These are phyloP conservation scores for Eragrostis nindensis DNA, from an alignment of 176 grass and related monocot genomes.

Conservation along the genomic window DNA sequence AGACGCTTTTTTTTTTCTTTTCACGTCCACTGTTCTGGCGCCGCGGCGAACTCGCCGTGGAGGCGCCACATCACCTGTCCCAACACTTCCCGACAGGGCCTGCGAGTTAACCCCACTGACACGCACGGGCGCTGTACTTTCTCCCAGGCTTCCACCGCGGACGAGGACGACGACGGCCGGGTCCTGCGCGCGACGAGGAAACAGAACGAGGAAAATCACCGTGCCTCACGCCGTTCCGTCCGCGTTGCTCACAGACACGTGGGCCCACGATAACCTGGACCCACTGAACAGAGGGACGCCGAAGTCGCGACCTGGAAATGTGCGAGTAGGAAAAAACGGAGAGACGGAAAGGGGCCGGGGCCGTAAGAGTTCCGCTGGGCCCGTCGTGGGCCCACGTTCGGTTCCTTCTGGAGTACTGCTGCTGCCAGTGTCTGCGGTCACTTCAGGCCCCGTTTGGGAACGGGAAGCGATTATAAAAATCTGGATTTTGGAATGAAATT, in stretches of 20 bases:
- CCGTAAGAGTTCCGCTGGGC: slow-evolving; percentile 23
- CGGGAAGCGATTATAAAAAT: too few species aligned
- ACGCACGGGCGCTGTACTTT: not conserved
- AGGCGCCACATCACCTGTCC: too few species aligned
- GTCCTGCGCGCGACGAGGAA: not conserved
- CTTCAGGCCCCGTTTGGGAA: too few species aligned
- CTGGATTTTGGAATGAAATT: too few species aligned
- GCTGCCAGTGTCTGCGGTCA: not conserved
- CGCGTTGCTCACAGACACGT: not conserved
- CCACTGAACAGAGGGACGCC: not conserved
- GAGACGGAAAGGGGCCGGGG: not conserved
- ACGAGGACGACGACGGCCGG: slow-evolving; percentile 16
- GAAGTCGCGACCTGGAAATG: not conserved
- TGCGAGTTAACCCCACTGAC: slow-evolving; percentile 25
- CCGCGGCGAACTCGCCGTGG: not conserved
- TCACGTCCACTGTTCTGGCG: too few species aligned
- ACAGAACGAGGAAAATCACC: not conserved
- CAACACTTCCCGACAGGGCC: not conserved
- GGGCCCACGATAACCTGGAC: not conserved
- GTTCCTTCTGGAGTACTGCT: slow-evolving; percentile 7
- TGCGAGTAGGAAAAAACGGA: not conserved
- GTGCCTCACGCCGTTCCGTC: not conserved
- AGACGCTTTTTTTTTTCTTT: too few species aligned
- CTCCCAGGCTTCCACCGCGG: not conserved
- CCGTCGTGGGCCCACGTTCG: not conserved